Evolutionary conservation across 2,329 filamentous ascomycete genomes (phyloP), one percentile per base, ranked within the genome.

Genomic region (Parasarocladium wereldwijsianum): DNA sequence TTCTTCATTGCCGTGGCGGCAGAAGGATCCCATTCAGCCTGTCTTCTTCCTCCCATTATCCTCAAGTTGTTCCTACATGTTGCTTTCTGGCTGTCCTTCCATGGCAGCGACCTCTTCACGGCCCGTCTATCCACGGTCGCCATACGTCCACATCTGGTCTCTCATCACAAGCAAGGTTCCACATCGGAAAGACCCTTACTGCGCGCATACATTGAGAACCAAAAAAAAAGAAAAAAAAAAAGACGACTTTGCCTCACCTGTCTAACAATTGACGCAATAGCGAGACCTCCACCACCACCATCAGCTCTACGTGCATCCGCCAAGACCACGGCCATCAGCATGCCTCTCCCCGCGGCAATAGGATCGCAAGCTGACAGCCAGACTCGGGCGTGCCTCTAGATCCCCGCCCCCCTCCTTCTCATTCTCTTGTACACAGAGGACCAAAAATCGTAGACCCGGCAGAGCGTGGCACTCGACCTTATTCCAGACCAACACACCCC

Each of bases 161-260:
- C n/a, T n/a, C n/a, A n/a, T 62, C 6, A 42, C 45, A 13, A 44
- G 32, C 7, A 32, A 42, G 25, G 26, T 60, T 55, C 52, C 1
- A 19, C 27, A 0, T 47, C 4, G 38, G 40, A 3, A 32, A 23
- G n/a, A 27, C 2, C 39, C 34, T 28, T 26, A 16, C 38, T 55
- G 8, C 55, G 53, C 2, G 17, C 20, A 1, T 24, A 37, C n/a
- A 5, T 53, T 25, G 11, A 42, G 46, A 33, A 2, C 47, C 64
- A 3, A 49, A 60, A 20, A 69, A 62, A 41, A 59, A 79, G 45
- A 52, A 63, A 1, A 64, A 64, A 21, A 63, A 67, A 34, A 70
- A 81, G 40, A 67, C 76, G 0, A 66, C 82, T 80, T 10, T 81
- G 76, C 40, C 82, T 82, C 49, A n/a, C n/a, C n/a, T n/a, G n/a